Base-by-base conservation (phyloP, 495 filamentous ascomycete species). In the Chaetomium fimeti region DNA sequence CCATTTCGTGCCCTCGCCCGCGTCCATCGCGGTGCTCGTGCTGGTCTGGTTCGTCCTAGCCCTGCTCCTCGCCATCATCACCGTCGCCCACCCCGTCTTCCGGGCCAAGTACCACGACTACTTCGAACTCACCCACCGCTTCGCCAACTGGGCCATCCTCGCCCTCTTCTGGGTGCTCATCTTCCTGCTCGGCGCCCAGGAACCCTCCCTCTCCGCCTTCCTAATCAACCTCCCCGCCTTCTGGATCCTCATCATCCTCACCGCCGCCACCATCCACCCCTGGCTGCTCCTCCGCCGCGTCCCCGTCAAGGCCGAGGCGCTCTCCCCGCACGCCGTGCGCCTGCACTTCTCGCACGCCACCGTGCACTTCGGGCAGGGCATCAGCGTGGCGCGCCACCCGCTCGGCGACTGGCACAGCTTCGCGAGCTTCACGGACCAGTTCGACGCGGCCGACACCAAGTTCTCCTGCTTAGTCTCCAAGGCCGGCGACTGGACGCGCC, bases 361-460 rank as follows among this genome's bases (percentile, higher is more conserved):
- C 20, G 74, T 82, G 75, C 54, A 55, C 4, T 75, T 72, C 45
- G 84, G 76, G 78, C 84, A 80, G 72, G 74, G 83, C 58, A 72
- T 79, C 32, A 76, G 73, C 61, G 76, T 85, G 24, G 84, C 83
- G 22, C 77, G 80, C 54, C 79, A 80, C 55, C 87, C 87, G 0
- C 74, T 93, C 51, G 80, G 77, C 7, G 90, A 94, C 78, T 92
- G 88, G 88, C 91, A 94, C 76, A 81, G 86, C 13, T 94, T 94
- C 65, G 91, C 91, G 12, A 87, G 84, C 20, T 90, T 93, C 72
- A 83, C 85, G n/a, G 80, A 81, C 61, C 57, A 51, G n/a, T 66
- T 69, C 51, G 71, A 74, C 61, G 57, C 49, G 25, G 63, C 60
- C 62, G 72, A 36, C 76, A 81, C 40, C 20, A 61, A 69, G 38